Evolutionary conservation across 345 rosid genomes (phyloP).

Genomic region (Hirschfeldia incana): DNA sequence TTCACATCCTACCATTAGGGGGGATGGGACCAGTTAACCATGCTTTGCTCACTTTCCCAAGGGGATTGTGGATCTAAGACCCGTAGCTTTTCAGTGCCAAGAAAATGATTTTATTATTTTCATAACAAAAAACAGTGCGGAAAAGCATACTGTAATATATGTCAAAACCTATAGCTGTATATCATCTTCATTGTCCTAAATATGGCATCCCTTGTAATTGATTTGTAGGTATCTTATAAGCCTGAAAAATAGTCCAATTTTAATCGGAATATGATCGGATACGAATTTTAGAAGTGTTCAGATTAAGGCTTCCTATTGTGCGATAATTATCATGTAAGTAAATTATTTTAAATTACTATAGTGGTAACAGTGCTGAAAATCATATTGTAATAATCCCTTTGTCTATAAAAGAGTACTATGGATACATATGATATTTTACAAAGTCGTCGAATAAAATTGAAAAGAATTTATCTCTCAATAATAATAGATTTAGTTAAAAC

Average conservation of each 20-base stretch:
- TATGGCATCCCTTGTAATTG: conserved; percentile 12
- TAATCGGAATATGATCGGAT: not conserved
- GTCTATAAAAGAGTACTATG: no score
- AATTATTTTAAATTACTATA: no score
- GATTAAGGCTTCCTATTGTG: not conserved
- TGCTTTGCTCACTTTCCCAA: not conserved
- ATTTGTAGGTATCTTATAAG: not conserved
- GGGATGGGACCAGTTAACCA: not conserved
- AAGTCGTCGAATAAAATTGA: no score
- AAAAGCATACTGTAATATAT: conserved; percentile 8
- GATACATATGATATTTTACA: no score
- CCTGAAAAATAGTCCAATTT: not conserved
- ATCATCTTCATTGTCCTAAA: conserved; percentile 13
- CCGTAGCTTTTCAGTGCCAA: not conserved
- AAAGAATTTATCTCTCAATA: no score
- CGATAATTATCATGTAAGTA: not conserved
- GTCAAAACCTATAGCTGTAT: conserved; percentile 8
- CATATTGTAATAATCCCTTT: no score
- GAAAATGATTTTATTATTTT: conserved; percentile 1
- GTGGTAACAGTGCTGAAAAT: no score
- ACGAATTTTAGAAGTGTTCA: not conserved
- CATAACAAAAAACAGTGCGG: not conserved
- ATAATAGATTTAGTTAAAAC: no score
- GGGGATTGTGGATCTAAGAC: not conserved
- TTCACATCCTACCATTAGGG: not conserved